phyloP scores from a whole-genome alignment of 192 early-diverging fungal species.

The Phlyctochytrium bullatum region DNA sequence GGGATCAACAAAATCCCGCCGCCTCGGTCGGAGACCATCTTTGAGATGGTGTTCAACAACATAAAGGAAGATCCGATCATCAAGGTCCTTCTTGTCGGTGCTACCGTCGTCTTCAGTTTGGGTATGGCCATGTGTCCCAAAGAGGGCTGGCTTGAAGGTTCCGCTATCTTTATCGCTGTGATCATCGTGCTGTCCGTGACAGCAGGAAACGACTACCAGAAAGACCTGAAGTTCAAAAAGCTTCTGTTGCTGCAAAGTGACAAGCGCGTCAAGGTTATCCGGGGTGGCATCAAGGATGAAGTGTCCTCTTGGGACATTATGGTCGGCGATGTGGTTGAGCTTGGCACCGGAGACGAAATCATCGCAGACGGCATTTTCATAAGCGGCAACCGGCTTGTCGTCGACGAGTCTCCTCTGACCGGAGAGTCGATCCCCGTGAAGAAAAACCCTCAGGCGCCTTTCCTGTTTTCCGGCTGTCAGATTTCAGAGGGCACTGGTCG shows the following conservation, averaged over 20 bases:
- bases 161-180: conserved; percentile 58
- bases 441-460: conserved; percentile 45
- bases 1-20: conserved; percentile 56
- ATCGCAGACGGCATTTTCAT: conserved; percentile 57
- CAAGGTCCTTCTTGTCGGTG: conserved; percentile 55
- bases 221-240: conserved; percentile 62
- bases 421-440: conserved; percentile 61
- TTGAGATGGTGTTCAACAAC: conserved; percentile 52
- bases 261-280: conserved; percentile 53
- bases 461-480: conserved; percentile 57
- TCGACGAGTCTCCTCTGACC: conserved; percentile 61
- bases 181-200: conserved; percentile 56
- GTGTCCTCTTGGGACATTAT: conserved; percentile 56
- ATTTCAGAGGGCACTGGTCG: conserved; percentile 52
- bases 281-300: conserved; percentile 49
- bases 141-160: conserved; percentile 53
- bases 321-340: conserved; percentile 57
- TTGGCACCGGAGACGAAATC: conserved; percentile 55
- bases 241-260: conserved; percentile 54
- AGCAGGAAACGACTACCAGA: conserved; percentile 58
- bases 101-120: conserved; percentile 46
- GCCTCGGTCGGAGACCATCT: conserved; percentile 49
- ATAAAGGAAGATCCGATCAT: conserved; percentile 61
- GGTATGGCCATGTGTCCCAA: conserved; percentile 52
- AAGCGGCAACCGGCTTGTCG: conserved; percentile 47